A percentile compares a stretch with the other conserved stretches of the same genome.
phyloP scores from a whole-genome alignment of 148 eudicot species.

The Amaranthus cruentus region DNA sequence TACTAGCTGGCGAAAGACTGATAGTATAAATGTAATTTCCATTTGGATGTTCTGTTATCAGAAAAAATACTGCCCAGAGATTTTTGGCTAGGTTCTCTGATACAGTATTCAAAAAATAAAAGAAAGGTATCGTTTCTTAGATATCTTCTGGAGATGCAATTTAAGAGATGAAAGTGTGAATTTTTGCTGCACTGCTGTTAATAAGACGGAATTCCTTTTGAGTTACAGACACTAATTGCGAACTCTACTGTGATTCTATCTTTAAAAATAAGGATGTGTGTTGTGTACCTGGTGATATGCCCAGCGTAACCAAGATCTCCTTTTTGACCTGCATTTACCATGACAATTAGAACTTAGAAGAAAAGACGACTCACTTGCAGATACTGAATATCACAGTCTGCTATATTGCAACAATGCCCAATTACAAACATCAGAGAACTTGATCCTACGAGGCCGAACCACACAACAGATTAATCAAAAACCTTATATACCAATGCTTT shows the following conservation, averaged over 20 bases:
- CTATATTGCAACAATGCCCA: not conserved
- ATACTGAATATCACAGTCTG: not conserved
- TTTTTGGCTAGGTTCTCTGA: not conserved
- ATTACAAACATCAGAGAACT: too few relatives aligned
- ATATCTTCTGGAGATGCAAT: not conserved
- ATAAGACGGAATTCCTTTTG: too few relatives aligned
- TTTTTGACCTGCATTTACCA: constrained; percentile 66
- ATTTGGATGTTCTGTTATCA: not conserved
- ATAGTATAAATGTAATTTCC: too few relatives aligned
- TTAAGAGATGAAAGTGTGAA: not conserved
- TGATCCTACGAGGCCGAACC: too few relatives aligned
- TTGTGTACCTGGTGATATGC: constrained; percentile 62
- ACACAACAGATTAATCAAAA: too few relatives aligned
- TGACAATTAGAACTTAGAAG: not conserved
- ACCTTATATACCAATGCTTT: too few relatives aligned
- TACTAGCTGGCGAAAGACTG: too few relatives aligned
- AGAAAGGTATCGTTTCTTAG: not conserved
- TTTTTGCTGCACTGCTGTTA: too few relatives aligned
- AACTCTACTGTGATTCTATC: not conserved
- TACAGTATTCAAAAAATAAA: too few relatives aligned
- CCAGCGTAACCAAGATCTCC: constrained; percentile 66
- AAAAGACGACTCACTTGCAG: too few relatives aligned
- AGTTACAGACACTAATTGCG: not conserved
- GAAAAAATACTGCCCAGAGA: not conserved
- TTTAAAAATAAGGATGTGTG: not conserved